Percentiles rank a stretch among this genome's conserved stretches.
Conservation (phyloP, 1,139 yeast genomes). For the Zygotorulaspora mrakii region DNA sequence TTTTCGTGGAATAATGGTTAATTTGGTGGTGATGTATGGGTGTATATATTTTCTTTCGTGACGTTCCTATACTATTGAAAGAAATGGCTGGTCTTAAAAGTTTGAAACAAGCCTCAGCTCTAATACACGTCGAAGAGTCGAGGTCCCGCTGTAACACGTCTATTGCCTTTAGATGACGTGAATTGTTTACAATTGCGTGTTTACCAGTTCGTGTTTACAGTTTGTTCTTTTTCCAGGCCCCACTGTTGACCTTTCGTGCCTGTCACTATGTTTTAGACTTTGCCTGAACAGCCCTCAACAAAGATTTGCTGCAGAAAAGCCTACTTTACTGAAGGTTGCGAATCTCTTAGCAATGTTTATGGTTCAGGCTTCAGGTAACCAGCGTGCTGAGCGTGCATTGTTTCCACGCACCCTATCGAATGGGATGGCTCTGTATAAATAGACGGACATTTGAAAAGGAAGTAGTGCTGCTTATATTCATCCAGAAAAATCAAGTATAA, state of each 20-base stretch:
- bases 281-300: too few relatives aligned
- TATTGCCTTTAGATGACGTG: too few relatives aligned
- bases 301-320: too few relatives aligned
- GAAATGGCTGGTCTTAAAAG: constrained; percentile 9
- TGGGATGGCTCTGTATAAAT: not conserved
- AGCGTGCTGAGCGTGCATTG: constrained; percentile 7
- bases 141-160: too few relatives aligned
- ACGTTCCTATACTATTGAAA: not conserved
- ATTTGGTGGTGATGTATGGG: not conserved
- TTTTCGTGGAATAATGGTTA: not conserved
- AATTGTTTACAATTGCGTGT: not conserved
- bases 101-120: too few relatives aligned
- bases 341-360: constrained; percentile 1
- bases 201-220: too few relatives aligned
- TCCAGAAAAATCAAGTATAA: not conserved
- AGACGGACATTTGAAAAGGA: not conserved
- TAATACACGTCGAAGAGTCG: too few relatives aligned
- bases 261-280: not conserved
- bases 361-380: not conserved
- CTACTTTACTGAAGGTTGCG: too few relatives aligned
- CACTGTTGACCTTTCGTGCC: not conserved
- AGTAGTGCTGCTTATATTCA: not conserved
- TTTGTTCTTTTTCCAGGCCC: too few relatives aligned
- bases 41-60: not conserved
- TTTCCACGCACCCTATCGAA: constrained; percentile 1